Percentiles rank a stretch among this genome's conserved stretches.
Conservation (phyloP, 2,329 filamentous ascomycete species). For the Pezicula neosporulosa region DNA sequence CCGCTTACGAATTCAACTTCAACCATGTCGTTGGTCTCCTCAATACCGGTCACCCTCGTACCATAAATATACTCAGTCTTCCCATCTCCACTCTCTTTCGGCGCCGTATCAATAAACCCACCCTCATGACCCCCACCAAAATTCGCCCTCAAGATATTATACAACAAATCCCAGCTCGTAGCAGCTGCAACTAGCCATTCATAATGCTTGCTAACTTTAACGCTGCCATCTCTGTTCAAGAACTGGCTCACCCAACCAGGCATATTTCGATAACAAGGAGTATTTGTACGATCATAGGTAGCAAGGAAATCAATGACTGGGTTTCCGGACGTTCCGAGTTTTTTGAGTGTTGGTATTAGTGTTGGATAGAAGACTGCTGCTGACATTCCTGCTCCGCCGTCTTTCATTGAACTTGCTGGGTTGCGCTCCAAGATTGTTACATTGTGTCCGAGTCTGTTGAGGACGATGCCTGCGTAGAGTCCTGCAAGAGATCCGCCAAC, state of each 20-base stretch:
- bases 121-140: constrained; percentile 12
- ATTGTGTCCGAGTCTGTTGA: too few species aligned
- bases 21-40: not conserved
- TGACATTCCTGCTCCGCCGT: constrained; percentile 12
- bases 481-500: too few species aligned
- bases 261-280: not conserved
- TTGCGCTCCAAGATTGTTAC: too few species aligned
- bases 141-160: constrained; percentile 13
- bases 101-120: constrained; percentile 6
- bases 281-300: constrained; percentile 3
- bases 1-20: constrained; percentile 1
- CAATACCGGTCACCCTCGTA: constrained; percentile 3
- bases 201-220: not conserved
- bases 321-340: constrained; percentile 1
- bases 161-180: constrained; percentile 12
- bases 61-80: constrained; percentile 7
- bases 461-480: too few species aligned
- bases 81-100: constrained; percentile 9
- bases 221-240: constrained; percentile 4
- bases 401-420: not conserved
- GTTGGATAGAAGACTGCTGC: not conserved
- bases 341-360: not conserved
- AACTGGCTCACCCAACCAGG: not conserved
- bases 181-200: constrained; percentile 7
- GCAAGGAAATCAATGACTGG: constrained; percentile 7